These are phyloP conservation scores for Vitellaria paradoxa DNA, from an alignment of 179 eudicot genomes.

Conservation along the genomic window DNA sequence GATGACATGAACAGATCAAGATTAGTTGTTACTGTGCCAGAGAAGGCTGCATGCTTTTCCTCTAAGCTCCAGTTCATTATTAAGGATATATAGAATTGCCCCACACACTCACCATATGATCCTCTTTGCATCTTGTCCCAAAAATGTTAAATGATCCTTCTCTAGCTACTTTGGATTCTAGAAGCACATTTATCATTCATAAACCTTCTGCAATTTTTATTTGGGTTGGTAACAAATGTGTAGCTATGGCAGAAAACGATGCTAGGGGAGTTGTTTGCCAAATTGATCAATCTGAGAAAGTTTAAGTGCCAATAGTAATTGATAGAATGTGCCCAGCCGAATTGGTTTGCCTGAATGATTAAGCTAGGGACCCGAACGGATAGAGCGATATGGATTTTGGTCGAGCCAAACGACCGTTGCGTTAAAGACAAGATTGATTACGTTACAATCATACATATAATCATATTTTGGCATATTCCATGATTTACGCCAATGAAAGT, in stretches of 20 bases:
- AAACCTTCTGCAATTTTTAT: constrained; percentile 62
- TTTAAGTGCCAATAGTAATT: constrained; percentile 52
- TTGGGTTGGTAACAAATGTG: constrained; percentile 74
- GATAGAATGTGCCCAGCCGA: no score
- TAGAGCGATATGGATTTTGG: no score
- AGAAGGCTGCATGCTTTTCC: constrained; percentile 78
- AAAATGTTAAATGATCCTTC: constrained; percentile 68
- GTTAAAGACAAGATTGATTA: no score
- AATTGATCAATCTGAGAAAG: constrained; percentile 67
- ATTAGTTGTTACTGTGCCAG: constrained; percentile 79
- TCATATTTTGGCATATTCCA: no score
- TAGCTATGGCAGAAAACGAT: constrained; percentile 59
- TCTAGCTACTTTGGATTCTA: constrained; percentile 63
- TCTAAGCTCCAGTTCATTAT: constrained; percentile 69
- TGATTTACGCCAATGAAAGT: no score
- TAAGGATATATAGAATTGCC: constrained; percentile 70
- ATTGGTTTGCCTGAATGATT: no score
- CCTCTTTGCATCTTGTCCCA: constrained; percentile 84
- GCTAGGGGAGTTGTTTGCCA: constrained; percentile 82
- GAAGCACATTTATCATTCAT: constrained; percentile 74
- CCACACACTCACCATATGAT: constrained; percentile 80
- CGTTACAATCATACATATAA: no score
- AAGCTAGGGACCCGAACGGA: no score
- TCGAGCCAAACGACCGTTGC: no score
- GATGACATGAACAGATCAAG: no score